Conservation (phyloP, 768 basidiomycete genomes). For the Holtermanniella nyarrowii region DNA sequence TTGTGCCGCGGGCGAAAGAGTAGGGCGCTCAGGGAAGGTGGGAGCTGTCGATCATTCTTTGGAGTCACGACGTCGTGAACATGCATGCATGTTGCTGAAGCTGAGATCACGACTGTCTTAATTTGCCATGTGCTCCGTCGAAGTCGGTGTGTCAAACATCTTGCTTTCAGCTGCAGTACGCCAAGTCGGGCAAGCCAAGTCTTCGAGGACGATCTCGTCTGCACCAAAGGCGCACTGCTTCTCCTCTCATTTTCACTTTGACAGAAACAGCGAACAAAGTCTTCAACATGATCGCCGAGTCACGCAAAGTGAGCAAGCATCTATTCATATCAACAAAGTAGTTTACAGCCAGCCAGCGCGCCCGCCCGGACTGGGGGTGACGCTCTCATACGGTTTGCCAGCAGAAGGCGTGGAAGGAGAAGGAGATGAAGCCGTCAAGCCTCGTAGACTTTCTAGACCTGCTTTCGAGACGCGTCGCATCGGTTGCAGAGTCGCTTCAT, state of each 20-base stretch:
- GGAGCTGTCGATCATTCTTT: constrained; percentile 15
- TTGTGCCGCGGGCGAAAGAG: constrained; percentile 17
- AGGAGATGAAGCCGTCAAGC: not conserved
- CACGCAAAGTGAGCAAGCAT: not conserved
- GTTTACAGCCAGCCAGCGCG: not conserved
- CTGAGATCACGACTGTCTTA: too few species aligned
- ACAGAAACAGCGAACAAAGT: constrained; percentile 12
- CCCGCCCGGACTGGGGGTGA: not conserved
- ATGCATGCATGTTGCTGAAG: constrained; percentile 15
- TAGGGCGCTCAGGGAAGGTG: constrained; percentile 16
- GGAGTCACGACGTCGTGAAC: constrained; percentile 5
- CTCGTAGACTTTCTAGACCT: constrained; percentile 54
- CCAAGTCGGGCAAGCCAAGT: too few species aligned
- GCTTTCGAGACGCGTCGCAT: constrained; percentile 85
- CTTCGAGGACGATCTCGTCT: too few species aligned
- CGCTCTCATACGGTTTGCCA: not conserved
- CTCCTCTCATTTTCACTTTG: not conserved
- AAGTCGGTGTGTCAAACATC: too few species aligned
- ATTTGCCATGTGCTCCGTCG: too few species aligned
- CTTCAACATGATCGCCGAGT: not conserved
- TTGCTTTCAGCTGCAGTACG: too few species aligned
- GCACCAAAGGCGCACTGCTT: constrained; percentile 1
- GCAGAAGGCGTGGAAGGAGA: not conserved
- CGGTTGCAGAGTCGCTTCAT: constrained; percentile 79
- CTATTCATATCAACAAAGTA: not conserved